A percentile compares a stretch with the other conserved stretches of the same genome.
Evolutionary conservation across 2,329 filamentous ascomycete genomes (phyloP).

Genomic region (Elsinoe arachidis): DNA sequence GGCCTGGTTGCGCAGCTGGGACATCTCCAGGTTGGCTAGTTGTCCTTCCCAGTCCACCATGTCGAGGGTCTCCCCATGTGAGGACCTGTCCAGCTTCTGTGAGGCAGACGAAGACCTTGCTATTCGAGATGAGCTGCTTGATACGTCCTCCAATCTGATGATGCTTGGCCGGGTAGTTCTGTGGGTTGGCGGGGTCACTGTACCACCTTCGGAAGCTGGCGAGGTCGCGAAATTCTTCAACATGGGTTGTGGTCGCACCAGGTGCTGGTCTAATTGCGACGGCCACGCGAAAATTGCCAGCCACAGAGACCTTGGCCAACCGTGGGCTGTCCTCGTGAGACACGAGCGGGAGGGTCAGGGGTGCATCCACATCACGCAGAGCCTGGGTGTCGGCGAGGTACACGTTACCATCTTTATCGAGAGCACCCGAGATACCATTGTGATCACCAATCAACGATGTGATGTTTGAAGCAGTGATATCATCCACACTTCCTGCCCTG

Average conservation of each 20-base stretch:
- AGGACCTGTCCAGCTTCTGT: conserved; percentile 30
- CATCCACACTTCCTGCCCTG: conserved; percentile 15
- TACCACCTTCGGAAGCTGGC: conserved; percentile 23
- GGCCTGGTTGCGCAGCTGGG: conserved; percentile 40
- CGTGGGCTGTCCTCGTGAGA: conserved; percentile 17
- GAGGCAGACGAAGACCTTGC: conserved; percentile 32
- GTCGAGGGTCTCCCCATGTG: conserved; percentile 51
- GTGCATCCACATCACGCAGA: background rate
- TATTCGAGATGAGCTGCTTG: conserved; percentile 28
- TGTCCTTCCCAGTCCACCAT: conserved; percentile 49
- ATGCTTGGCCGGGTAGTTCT: conserved; percentile 19
- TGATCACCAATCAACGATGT: conserved; percentile 23
- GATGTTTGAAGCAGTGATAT: conserved; percentile 2
- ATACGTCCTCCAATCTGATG: conserved; percentile 24
- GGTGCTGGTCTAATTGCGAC: conserved; percentile 23
- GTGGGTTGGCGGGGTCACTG: conserved; percentile 18
- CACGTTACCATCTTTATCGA: conserved; percentile 21
- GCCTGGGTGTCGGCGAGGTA: conserved; percentile 16
- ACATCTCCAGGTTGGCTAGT: conserved; percentile 27
- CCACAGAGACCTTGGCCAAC: conserved; percentile 21
- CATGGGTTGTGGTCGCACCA: conserved; percentile 20
- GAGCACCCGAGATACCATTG: conserved; percentile 24
- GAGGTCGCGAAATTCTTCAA: conserved; percentile 23
- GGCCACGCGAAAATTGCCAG: conserved; percentile 24
- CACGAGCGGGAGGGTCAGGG: background rate